These are phyloP conservation scores for Lathyrus tuberosus DNA, from an alignment of 306 rosid species.

Conservation along the genomic window DNA sequence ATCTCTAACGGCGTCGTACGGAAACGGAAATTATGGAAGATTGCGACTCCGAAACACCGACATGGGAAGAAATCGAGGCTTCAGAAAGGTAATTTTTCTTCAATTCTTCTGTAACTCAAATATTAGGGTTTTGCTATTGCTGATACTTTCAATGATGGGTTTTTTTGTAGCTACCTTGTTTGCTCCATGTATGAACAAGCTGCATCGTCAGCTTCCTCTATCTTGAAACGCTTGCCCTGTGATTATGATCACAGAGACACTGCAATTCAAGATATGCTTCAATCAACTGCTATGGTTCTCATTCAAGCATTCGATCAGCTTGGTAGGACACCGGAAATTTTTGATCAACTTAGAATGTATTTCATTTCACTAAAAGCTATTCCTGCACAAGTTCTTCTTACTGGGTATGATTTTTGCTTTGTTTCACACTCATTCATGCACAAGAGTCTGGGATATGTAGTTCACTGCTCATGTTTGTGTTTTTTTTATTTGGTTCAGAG, in stretches of 20 bases:
- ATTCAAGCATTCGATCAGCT: slow-evolving; percentile 70
- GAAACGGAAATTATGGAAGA: slow-evolving; percentile 10
- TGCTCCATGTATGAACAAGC: slow-evolving; percentile 76
- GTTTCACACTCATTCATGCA: neutral
- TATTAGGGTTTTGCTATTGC: neutral
- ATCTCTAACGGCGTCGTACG: neutral
- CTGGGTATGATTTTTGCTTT: slow-evolving; percentile 57
- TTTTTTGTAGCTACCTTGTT: slow-evolving; percentile 69
- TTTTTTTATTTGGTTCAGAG: slow-evolving; percentile 50
- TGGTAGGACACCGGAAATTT: slow-evolving; percentile 61
- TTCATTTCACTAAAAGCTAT: slow-evolving; percentile 54
- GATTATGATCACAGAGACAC: neutral
- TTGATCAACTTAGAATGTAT: slow-evolving; percentile 55
- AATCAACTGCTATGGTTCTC: slow-evolving; percentile 75
- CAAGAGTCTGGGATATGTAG: too few relatives aligned
- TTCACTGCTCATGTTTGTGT: neutral
- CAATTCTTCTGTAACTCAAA: neutral
- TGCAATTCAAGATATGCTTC: slow-evolving; percentile 57
- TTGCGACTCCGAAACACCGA: slow-evolving; percentile 24
- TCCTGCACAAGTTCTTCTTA: slow-evolving; percentile 64
- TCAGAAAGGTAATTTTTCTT: slow-evolving; percentile 65
- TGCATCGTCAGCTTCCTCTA: slow-evolving; percentile 60
- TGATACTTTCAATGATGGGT: neutral
- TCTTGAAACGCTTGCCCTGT: slow-evolving; percentile 49
- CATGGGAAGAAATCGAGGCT: slow-evolving; percentile 70